Percentiles rank a stretch among this genome's conserved stretches.
These are phyloP conservation scores for Cladorrhinum sp. DNA, from an alignment of 2,329 filamentous ascomycete species.

Conservation along the genomic window DNA sequence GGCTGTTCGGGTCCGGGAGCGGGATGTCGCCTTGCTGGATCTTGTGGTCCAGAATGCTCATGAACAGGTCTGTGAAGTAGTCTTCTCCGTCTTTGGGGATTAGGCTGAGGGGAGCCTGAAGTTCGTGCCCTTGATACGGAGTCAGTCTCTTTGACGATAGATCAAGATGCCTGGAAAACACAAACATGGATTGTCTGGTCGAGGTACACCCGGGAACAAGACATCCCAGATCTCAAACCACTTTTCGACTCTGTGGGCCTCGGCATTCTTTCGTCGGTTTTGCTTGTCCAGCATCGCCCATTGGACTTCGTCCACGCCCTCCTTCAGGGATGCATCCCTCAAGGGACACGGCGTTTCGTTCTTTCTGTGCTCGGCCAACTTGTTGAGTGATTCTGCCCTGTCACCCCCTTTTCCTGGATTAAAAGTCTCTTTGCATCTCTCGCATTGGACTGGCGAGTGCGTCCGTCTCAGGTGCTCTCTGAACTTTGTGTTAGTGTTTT, in stretches of 20 bases:
- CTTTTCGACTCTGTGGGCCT: constrained; percentile 29
- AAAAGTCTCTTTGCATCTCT: constrained; percentile 29
- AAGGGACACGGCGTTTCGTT: constrained; percentile 23
- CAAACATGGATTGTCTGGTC: constrained; percentile 29
- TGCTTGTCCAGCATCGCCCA: constrained; percentile 29
- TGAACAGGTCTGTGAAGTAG: constrained; percentile 26
- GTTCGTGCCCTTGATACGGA: constrained; percentile 23
- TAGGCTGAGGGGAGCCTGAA: constrained; percentile 7
- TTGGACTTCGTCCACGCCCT: constrained; percentile 28
- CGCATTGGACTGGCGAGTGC: constrained; percentile 30
- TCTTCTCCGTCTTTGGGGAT: constrained; percentile 24
- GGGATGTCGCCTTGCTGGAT: constrained; percentile 26
- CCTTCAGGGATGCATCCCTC: constrained; percentile 25
- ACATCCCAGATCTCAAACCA: constrained; percentile 32
- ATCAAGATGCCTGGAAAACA: not conserved
- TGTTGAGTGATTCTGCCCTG: constrained; percentile 17
- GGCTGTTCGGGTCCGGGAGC: constrained; percentile 5
- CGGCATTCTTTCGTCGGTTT: constrained; percentile 30
- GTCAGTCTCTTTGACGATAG: not conserved
- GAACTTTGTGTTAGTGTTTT: not conserved
- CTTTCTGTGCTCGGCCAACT: constrained; percentile 24
- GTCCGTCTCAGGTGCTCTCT: constrained; percentile 31
- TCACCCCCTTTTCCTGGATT: constrained; percentile 16
- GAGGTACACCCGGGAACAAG: constrained; percentile 23
- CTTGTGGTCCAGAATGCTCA: constrained; percentile 28